Evolutionary conservation across 192 early-diverging fungal species (phyloP), one percentile per base, ranked within the genome.

Genomic region (Backusella tuberculispora): DNA sequence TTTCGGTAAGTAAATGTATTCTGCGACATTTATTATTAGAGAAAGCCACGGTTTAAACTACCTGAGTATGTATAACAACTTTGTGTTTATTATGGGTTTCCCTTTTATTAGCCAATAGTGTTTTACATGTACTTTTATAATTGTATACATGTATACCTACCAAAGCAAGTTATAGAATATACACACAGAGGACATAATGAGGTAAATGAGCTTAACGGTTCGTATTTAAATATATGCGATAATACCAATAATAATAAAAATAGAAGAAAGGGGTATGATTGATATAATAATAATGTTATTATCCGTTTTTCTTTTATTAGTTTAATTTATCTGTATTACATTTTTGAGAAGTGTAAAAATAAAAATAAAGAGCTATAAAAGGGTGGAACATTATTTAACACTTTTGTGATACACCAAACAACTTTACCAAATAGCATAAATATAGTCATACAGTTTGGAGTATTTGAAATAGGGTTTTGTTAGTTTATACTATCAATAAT

Each of bases 251-350:
- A 34, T 1, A 34, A 34, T 34, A 60, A 1, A 12, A 60, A 60
- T 60, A 26, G 53, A 60, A 60, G 53, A 26, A 12, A 26, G 10
- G 4, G 10, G 42, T n/a, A n/a, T n/a, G 10, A 1, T 2, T 10
- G 10, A 26, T 60, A 2, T n/a, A 60, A 12, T n/a, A 60, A 26
- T n/a, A 26, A 19, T 26, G 10, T 21, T 2, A 53, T 60, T 60
- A 60, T 60, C 26, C 24, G 26, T 9, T 60, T 60, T 9, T 26
- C 24, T 13, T 12, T 60, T 56, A 26, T 60, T 60, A 60, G 53
- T 24, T 26, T 60, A 60, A 60, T 60, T 60, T 60, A 60, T 60
- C 26, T 60, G 53, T 60, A 60, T 60, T 60, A 60, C 53, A 14
- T 3, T 19, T 13, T 24, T 26, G 21, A 12, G 24, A 60, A 26